These are phyloP conservation scores for Takakia lepidozioides DNA, from an alignment of 225 moss, liverwort and hornwort genomes.

Conservation along the genomic window DNA sequence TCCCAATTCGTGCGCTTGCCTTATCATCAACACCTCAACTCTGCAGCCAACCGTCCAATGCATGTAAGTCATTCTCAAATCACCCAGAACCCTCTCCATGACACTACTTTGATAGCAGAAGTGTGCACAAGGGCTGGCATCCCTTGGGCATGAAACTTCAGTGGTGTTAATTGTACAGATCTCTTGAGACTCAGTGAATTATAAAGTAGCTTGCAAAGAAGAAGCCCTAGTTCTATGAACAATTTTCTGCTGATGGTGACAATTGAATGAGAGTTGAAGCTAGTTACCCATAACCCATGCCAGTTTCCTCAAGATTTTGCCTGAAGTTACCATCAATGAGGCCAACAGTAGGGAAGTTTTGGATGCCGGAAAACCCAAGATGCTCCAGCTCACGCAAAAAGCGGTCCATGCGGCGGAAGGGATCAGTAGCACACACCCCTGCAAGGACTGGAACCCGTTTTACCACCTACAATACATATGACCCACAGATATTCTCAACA, in stretches of 20 bases:
- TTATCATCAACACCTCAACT: slow-evolving; percentile 90
- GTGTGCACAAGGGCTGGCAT: too few relatives aligned
- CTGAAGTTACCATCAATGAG: slow-evolving; percentile 88
- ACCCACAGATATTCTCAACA: too few relatives aligned
- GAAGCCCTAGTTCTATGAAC: too few relatives aligned
- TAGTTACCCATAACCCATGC: slow-evolving; percentile 92
- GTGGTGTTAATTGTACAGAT: too few relatives aligned
- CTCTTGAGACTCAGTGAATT: background rate
- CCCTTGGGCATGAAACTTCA: too few relatives aligned
- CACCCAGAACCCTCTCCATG: too few relatives aligned
- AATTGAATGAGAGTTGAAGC: too few relatives aligned
- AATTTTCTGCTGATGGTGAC: too few relatives aligned
- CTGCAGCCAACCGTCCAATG: too few relatives aligned
- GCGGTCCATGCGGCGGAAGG: slow-evolving; percentile 78
- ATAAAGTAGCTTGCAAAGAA: background rate
- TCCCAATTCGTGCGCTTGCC: slow-evolving; percentile 88
- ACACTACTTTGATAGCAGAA: too few relatives aligned
- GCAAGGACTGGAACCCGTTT: slow-evolving; percentile 67
- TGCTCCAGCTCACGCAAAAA: slow-evolving; percentile 81
- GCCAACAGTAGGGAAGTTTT: slow-evolving; percentile 96
- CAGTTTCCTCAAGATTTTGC: slow-evolving; percentile 94
- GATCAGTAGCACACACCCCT: slow-evolving; percentile 95
- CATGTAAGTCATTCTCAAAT: too few relatives aligned
- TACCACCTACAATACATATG: too few relatives aligned
- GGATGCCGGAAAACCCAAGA: slow-evolving; percentile 81